Evolutionary conservation across 441 rosid species (phyloP).

Genomic region (Syzygium malaccense): DNA sequence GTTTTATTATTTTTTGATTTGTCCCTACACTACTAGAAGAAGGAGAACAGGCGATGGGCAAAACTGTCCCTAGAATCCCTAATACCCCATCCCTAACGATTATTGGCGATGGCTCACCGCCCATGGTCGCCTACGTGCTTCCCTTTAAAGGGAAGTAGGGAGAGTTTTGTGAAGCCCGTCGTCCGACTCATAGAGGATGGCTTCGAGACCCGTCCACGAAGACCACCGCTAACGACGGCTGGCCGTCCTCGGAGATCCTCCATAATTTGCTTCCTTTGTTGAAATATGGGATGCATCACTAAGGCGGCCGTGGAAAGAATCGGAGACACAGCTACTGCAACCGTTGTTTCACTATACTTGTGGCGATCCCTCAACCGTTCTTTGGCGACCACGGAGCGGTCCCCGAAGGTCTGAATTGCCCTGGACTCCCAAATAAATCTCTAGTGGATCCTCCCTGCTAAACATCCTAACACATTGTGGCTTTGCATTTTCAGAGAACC

Average conservation of each 20-base stretch:
- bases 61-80: too few relatives aligned
- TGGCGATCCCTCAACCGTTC: background rate
- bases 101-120: too few relatives aligned
- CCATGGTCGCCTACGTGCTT: background rate
- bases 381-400: background rate
- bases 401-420: too few relatives aligned
- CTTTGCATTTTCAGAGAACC: too few relatives aligned
- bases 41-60: too few relatives aligned
- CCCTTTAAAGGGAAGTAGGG: background rate
- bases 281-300: background rate
- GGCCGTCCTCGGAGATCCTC: background rate
- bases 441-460: too few relatives aligned
- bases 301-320: too few relatives aligned
- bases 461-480: too few relatives aligned
- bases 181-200: background rate
- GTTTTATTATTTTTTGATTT: too few relatives aligned
- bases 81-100: too few relatives aligned
- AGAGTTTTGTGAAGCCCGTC: background rate
- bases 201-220: background rate
- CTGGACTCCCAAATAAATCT: too few relatives aligned
- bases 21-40: too few relatives aligned
- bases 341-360: background rate
- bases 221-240: background rate
- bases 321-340: accelerated
- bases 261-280: background rate